Evolutionary conservation across 2,329 filamentous ascomycete species (phyloP), one percentile per base, ranked within the genome.

Genomic region (Botryosphaeria dothidea): DNA sequence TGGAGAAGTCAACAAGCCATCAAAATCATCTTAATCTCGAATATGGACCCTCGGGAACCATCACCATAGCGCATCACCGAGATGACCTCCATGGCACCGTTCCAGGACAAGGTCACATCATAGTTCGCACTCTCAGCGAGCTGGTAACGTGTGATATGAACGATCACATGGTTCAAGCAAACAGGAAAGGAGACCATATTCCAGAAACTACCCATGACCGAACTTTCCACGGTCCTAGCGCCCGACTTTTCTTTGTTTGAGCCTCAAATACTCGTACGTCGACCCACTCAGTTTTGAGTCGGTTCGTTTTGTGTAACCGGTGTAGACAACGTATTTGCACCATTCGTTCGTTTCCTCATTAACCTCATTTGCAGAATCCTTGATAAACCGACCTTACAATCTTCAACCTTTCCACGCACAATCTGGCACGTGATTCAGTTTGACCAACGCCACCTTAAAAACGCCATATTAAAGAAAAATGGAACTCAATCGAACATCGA

Each of bases 381-480:
- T 29, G n/a, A 23, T 17, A 7, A 2, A 6, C 29, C 4, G 23
- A 15, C 45, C 6, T 19, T 51, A n/a, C 23, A 25, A 51, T 34
- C 27, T 8, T 52, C 13, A 6, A 17, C 6, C 43, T n/a, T 34
- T 58, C 11, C 2, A n/a, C 11, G n/a, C n/a, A 27, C 9, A 17
- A 23, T 13, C 17, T 27, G 23, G 19, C 23, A 38, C 31, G 21
- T 15, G 8, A 11, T 43, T 27, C 54, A 46, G 36, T 2, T 6
- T 49, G 25, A 21, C 23, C 36, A 66, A 64, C 21, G 23, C 62
- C 19, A 36, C 57, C 54, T 57, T 38, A 27, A 31, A n/a, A 29
- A 62, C 66, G 23, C 25, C 52, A 23, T 34, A 8, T 27, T 66
- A n/a, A 31, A 45, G 38, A 19, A 45, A 17, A 34, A 2, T 45